Evolutionary conservation across 1,284 basidiomycete genomes (phyloP), one percentile per base, ranked within the genome.

Genomic region (Xerocomus minutiporus): DNA sequence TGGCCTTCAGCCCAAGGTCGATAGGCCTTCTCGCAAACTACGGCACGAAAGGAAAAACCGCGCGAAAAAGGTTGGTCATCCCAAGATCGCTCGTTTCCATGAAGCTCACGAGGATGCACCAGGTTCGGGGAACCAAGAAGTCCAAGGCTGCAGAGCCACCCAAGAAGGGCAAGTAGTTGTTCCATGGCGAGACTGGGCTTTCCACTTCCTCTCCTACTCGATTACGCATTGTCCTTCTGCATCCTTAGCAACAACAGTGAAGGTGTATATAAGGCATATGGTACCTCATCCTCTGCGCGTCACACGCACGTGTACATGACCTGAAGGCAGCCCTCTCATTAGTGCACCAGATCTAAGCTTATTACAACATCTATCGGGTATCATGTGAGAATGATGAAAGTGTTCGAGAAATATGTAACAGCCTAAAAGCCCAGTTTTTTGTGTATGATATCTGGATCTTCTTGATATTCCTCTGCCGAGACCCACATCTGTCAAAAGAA

Each of bases 31-130:
- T 64, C 91, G 97, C 70, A 99, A 99, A 76, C 86, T 99, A 74
- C 88, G 97, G 76, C 98, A 99, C 82, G 97, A 99, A 83, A 86
- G 97, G 69, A 99, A 99, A 86, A 99, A 99, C 81, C 88, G 97
- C 73, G 83, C 89, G 60, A 97, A 97, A 88, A 97, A 97, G 88
- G 93, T 91, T 9, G 25, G 48, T 43, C 34, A 15, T 53, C 17
- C 75, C 66, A 23, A 17, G 34, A 32, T 52, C 46, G 13, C 36
- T 47, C 26, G 9, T 36, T 11, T 32, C 44, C 20, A 11, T 53
- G 20, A 32, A 35, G 34, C 48, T 59, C 31, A 53, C 63, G 39
- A 43, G 23, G 51, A 50, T 9, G 7, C 20, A n/a, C 15, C 58
- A 93, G 91, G 72, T 92, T 74, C 91, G 91, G 69, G 91, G 93